Percentiles rank a stretch among this genome's conserved stretches.
Conservation (phyloP, 805 yeast species). For the Blastobotrys chiropterorum region DNA sequence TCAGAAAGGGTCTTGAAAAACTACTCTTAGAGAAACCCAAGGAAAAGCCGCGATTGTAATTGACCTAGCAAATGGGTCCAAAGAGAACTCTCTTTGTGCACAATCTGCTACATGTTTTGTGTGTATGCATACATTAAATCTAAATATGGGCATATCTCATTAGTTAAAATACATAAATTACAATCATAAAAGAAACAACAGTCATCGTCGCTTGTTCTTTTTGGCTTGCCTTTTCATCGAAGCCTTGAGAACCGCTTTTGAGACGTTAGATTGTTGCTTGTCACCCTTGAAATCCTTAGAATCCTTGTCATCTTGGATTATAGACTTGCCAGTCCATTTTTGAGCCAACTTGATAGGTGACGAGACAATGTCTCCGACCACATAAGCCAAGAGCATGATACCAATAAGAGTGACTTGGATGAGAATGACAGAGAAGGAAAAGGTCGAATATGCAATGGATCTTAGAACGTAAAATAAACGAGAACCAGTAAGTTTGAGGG, state of each 20-base stretch:
- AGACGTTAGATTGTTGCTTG: neutral
- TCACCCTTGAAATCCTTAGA: neutral
- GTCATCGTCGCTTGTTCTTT: neutral
- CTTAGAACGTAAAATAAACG: conserved; percentile 2
- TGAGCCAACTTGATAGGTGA: conserved; percentile 9
- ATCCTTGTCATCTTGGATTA: neutral
- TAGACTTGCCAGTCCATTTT: neutral
- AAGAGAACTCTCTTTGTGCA: no score
- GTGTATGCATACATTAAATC: neutral
- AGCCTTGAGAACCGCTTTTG: conserved; percentile 5
- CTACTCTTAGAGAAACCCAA: conserved; percentile 3
- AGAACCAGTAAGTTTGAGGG: neutral
- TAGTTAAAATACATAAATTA: neutral
- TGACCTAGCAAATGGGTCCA: no score
- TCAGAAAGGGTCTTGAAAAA: conserved; percentile 12
- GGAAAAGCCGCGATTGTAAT: neutral
- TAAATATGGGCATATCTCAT: neutral
- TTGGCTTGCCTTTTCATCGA: conserved; percentile 6
- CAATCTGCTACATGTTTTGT: no score
- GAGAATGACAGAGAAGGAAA: conserved; percentile 14
- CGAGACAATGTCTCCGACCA: conserved; percentile 17
- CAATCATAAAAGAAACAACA: neutral
- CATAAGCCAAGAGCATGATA: conserved; percentile 17
- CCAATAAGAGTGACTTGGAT: conserved; percentile 17
- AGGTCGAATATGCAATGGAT: conserved; percentile 9